Conservation (phyloP, 768 basidiomycete genomes). For the Suillus discolor region DNA sequence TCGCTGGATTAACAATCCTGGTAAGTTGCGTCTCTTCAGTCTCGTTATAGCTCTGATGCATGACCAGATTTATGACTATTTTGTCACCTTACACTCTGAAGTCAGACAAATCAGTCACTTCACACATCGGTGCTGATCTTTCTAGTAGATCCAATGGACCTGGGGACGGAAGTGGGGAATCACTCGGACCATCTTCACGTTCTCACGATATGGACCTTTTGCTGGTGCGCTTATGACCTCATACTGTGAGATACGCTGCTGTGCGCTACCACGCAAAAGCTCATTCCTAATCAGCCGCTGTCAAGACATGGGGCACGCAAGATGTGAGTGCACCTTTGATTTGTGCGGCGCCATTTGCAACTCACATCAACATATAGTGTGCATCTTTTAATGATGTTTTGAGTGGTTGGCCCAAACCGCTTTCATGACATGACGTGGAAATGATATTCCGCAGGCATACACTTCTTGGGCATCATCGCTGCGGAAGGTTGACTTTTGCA, state of each 20-base stretch:
- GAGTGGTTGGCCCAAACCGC: neutral
- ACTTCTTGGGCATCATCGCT: neutral
- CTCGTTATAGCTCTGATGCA: neutral
- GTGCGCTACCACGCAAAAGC: neutral
- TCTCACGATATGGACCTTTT: constrained; percentile 10
- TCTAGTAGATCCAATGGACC: constrained; percentile 19
- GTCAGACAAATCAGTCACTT: neutral
- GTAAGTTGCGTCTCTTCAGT: neutral
- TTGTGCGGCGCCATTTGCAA: neutral
- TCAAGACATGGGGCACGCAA: neutral
- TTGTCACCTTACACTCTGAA: neutral
- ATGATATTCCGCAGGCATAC: neutral
- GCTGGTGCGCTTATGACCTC: constrained; percentile 11
- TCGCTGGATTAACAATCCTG: neutral
- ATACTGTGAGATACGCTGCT: neutral
- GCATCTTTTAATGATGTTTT: neutral
- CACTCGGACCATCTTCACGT: neutral
- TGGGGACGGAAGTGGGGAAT: constrained; percentile 13
- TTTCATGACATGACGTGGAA: neutral
- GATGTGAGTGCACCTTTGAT: neutral
- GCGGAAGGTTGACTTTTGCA: neutral
- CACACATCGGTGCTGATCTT: neutral
- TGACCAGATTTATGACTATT: neutral
- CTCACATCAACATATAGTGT: neutral
- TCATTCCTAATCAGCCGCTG: neutral